Base-by-base conservation (phyloP, 2,329 filamentous ascomycete genomes). In the Leptographium procerum region DNA sequence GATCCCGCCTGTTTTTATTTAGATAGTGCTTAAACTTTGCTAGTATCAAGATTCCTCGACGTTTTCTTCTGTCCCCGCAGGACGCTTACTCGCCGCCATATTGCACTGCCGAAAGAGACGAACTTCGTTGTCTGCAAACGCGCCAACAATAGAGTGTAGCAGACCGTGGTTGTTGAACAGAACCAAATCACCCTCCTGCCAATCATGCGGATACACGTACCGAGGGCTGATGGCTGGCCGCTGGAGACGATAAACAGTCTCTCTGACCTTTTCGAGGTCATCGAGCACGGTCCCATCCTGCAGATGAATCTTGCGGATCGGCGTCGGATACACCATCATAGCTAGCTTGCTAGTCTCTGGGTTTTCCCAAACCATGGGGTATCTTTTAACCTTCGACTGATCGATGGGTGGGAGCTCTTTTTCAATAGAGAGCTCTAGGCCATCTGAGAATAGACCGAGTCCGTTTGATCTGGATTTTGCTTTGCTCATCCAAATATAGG, bases 341-440 rank as follows among this genome's bases (percentile, higher is more conserved):
- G 87, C 85, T 5, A 89, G 73, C 6, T 78, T 76, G 3, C 83
- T 84, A 0, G 85, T 89, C 2, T 84, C 76, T 0, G 87, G 86
- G 66, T 91, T 91, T 64, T 81, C 80, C 87, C 87, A 91, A 68
- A 81, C 83, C 82, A 91, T 87, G n/a, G 88, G 87, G 29, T 90
- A 75, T 60, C 85, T 74, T 71, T 88, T 83, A 66, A 91, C 82
- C 67, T 88, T 85, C 31, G 75, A 71, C 52, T 79, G 69, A 16
- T 89, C 84, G 61, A 89, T 75, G 1, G 80, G 76, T 1, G 87
- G 87, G 0, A 91, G 75, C 3, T 86, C 77, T 1, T 86, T 77
- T 1, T 72, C 70, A 0, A 75, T 56, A 0, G 80, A 69, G 0
- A 90, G 73, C 65, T 91, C 87, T 3, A 60, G 61, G 24, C 61